Percentiles rank a stretch among this genome's conserved stretches.
These are phyloP conservation scores for Blastobotrys indianensis DNA, from an alignment of 1,139 yeast species.

Conservation along the genomic window DNA sequence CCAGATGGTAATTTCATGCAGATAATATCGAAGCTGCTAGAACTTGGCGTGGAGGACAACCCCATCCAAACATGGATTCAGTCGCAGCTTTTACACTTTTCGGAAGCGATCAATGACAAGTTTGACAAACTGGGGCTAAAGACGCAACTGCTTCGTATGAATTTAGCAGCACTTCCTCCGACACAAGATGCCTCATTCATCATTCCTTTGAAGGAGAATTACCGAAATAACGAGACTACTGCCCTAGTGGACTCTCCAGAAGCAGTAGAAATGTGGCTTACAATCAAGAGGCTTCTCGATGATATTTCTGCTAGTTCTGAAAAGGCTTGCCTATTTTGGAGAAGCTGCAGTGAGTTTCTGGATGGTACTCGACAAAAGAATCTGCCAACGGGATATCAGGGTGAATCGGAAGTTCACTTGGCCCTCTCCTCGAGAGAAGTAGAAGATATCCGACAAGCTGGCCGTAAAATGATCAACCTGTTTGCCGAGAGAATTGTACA, in stretches of 20 bases:
- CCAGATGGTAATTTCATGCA: constrained; percentile 46
- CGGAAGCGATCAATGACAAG: constrained; percentile 36
- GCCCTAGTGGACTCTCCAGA: constrained; percentile 41
- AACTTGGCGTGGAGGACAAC: constrained; percentile 53
- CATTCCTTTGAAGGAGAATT: constrained; percentile 15
- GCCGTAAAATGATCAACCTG: constrained; percentile 23
- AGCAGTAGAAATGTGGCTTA: constrained; percentile 50
- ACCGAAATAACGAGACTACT: constrained; percentile 11
- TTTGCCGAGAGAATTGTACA: constrained; percentile 27
- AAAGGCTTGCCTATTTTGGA: constrained; percentile 43
- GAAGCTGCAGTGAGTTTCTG: constrained; percentile 41
- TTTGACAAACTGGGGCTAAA: constrained; percentile 34
- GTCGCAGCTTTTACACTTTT: constrained; percentile 41
- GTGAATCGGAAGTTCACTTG: constrained; percentile 35
- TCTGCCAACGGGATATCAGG: constrained; percentile 41
- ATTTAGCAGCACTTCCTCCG: constrained; percentile 27
- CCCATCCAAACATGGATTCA: constrained; percentile 62
- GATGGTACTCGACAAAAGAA: constrained; percentile 41
- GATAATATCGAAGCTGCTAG: constrained; percentile 53
- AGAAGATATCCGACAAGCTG: constrained; percentile 25
- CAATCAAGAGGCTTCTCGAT: constrained; percentile 43
- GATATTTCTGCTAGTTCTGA: constrained; percentile 32
- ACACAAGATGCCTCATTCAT: constrained; percentile 22
- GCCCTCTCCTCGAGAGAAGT: constrained; percentile 28
- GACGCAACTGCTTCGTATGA: constrained; percentile 32